These are phyloP conservation scores for Casuarina cunninghamiana DNA, from an alignment of 306 rosid species.

Conservation along the genomic window DNA sequence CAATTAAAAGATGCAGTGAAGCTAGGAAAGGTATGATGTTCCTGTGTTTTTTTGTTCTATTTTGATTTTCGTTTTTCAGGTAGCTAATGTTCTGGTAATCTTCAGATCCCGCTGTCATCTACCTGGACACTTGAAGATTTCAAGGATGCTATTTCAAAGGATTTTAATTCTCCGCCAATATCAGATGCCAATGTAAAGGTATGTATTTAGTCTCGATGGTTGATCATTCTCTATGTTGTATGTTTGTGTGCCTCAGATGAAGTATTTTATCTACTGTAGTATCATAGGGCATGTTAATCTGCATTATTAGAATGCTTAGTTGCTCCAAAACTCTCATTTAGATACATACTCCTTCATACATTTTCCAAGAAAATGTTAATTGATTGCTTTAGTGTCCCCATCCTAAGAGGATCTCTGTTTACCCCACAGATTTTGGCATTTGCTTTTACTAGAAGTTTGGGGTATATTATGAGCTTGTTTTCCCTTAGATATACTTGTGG, in stretches of 20 bases:
- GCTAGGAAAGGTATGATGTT: slow-evolving; percentile 71
- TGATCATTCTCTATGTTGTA: slow-evolving; percentile 10
- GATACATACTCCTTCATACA: neutral
- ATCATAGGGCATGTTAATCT: slow-evolving; percentile 11
- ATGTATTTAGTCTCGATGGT: slow-evolving; percentile 13
- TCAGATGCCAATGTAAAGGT: slow-evolving; percentile 80
- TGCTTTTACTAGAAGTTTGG: neutral
- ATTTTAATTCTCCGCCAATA: slow-evolving; percentile 55
- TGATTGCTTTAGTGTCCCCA: neutral
- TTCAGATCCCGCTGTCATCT: slow-evolving; percentile 56
- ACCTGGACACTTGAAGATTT: slow-evolving; percentile 75
- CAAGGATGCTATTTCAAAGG: slow-evolving; percentile 52
- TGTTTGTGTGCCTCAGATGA: slow-evolving; percentile 3
- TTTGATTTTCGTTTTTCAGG: slow-evolving; percentile 23
- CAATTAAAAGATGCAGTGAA: slow-evolving; percentile 77
- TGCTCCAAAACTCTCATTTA: slow-evolving; percentile 5
- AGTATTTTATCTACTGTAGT: slow-evolving; percentile 9
- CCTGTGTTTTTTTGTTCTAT: slow-evolving; percentile 26
- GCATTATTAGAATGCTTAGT: slow-evolving; percentile 9
- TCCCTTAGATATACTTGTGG: neutral
- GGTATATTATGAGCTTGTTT: neutral
- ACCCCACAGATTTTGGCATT: neutral
- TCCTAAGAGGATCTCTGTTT: neutral
- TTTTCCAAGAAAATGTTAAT: neutral
- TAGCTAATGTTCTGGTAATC: slow-evolving; percentile 21